Evolutionary conservation across 371 early-diverging fungal species (phyloP), one percentile per base, ranked within the genome.

Genomic region (Apophysomyces trapeziformis): DNA sequence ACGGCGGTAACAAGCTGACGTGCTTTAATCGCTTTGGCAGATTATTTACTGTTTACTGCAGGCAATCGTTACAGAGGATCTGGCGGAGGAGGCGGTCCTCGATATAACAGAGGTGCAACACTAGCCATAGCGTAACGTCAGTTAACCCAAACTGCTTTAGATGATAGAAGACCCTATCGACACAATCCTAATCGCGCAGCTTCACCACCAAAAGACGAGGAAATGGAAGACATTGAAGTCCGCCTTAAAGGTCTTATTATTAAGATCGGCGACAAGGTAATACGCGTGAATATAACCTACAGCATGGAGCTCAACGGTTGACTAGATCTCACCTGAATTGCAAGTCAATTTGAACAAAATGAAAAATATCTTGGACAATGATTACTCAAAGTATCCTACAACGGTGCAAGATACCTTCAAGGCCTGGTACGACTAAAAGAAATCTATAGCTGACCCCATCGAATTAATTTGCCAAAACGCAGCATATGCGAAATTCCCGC

Each of bases 401-500:
- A 87, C 88, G 7, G 87, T 90, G 7, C 70, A 89, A 65, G 77
- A 82, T 41, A 87, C 90, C 0, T 71, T 90, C 61, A 86, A 86
- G 67, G 86, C 87, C 43, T 90, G 89, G 87, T 86, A 83, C 56
- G 64, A n/a, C 37, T 1, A 7, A 43, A 18, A 3, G 32, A 26
- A n/a, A 32, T n/a, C 32, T 11, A 36, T 13, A 39, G 43, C 13
- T 46, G n/a, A 36, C n/a, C 5, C 35, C 4, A 18, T 6, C 6
- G n/a, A 18, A 9, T 26, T 26, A 26, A 26, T 56, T 61, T 26
- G 21, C 41, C 11, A n/a, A 57, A 44, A 38, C 57, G 16, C 71
- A 92, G 93, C 73, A 82, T 93, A 4, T 70, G 85, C 36, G 92
- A 93, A 68, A 73, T 95, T 21, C 93, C 95, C 5, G 85, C 87